Percentiles rank a stretch among this genome's conserved stretches.
Evolutionary conservation across 768 basidiomycete genomes (phyloP).

Genomic region (Podaxis carcinomalis): DNA sequence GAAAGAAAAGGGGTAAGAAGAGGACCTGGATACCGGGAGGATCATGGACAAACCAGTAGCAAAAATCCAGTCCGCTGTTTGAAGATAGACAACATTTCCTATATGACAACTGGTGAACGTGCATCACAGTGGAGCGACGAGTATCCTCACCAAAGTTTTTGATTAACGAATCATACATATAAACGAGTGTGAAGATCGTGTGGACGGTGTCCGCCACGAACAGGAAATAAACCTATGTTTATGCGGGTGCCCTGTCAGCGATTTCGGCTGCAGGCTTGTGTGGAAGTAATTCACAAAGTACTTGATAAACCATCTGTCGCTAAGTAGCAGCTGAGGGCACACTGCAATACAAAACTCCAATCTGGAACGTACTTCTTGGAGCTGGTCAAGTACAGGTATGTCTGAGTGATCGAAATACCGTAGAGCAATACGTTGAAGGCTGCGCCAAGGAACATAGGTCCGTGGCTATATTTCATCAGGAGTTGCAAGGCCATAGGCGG

Average conservation of each 20-base stretch:
- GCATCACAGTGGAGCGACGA: too few relatives aligned
- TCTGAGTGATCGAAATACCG: conserved; percentile 47
- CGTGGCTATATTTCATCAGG: conserved; percentile 29
- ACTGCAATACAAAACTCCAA: too few relatives aligned
- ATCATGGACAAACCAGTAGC: conserved; percentile 25
- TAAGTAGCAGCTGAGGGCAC: conserved; percentile 12
- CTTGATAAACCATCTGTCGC: conserved; percentile 44
- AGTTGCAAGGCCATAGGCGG: background rate
- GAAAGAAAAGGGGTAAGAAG: background rate
- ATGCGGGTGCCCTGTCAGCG: background rate
- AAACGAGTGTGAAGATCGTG: conserved; percentile 38
- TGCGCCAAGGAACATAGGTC: conserved; percentile 46
- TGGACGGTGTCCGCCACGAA: conserved; percentile 48
- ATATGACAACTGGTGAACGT: background rate
- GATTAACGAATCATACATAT: conserved; percentile 45
- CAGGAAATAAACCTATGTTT: conserved; percentile 35
- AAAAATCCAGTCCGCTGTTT: conserved; percentile 29
- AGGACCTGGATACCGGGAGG: background rate
- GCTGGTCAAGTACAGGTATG: conserved; percentile 42
- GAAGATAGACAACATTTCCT: conserved; percentile 16
- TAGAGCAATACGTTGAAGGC: conserved; percentile 44
- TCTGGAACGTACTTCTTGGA: conserved; percentile 23
- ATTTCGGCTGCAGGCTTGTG: background rate
- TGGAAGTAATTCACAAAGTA: conserved; percentile 29
- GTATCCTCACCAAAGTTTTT: conserved; percentile 36